Conservation (phyloP, 257 asterid species). For the Solanum tarijense region DNA sequence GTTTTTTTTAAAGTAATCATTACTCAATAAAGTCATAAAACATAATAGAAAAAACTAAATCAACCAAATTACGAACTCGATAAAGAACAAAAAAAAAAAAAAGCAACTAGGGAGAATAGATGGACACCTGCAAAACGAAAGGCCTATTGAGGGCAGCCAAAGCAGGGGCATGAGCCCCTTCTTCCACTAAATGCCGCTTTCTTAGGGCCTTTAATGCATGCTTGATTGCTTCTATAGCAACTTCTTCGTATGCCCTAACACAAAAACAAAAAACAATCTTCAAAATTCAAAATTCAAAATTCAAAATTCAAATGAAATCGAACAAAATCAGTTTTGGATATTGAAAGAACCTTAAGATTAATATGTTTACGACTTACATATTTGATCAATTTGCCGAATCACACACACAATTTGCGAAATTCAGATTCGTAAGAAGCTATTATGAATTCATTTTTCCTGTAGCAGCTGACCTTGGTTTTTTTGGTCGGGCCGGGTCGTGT, state of each 20-base stretch:
- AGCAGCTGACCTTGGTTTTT: neutral
- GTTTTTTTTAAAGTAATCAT: neutral
- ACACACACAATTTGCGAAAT: neutral
- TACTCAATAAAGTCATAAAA: neutral
- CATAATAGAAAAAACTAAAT: neutral
- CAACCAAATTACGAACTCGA: neutral
- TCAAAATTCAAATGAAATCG: neutral
- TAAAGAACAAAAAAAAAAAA: neutral
- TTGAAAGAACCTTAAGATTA: neutral
- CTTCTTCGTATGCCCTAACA: slow-evolving; percentile 55
- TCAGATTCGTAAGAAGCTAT: neutral
- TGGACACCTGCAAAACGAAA: slow-evolving; percentile 49
- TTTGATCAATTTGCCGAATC: neutral
- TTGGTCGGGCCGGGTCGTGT: neutral
- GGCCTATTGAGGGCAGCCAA: slow-evolving; percentile 72
- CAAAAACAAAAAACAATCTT: neutral
- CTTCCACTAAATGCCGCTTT: slow-evolving; percentile 81
- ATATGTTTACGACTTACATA: neutral
- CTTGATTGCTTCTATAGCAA: slow-evolving; percentile 45
- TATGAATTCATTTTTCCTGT: neutral
- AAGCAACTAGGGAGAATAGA: neutral
- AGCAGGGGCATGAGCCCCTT: slow-evolving; percentile 93
- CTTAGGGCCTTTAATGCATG: slow-evolving; percentile 74
- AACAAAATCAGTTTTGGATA: neutral
- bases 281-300: neutral